These are phyloP conservation scores for Withania somnifera DNA, from an alignment of 305 asterid species.

Conservation along the genomic window DNA sequence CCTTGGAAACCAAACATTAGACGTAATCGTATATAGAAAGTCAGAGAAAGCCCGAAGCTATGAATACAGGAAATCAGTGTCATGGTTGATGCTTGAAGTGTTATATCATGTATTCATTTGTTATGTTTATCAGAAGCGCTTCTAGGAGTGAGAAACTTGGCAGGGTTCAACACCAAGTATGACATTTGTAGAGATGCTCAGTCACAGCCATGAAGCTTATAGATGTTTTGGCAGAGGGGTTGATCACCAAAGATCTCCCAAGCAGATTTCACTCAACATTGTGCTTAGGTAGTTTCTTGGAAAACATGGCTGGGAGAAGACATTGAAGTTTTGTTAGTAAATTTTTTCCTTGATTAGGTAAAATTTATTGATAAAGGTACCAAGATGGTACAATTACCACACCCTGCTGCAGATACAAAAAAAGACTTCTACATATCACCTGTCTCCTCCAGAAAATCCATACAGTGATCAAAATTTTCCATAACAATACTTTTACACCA, in stretches of 20 bases:
- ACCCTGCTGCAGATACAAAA: not conserved
- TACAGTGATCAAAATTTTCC: not conserved
- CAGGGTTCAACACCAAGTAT: not conserved
- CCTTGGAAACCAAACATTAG: not conserved
- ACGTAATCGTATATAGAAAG: not conserved
- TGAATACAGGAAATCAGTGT: not conserved
- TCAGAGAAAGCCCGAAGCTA: not conserved
- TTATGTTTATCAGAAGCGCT: not conserved
- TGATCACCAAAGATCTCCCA: not conserved
- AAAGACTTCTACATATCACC: too few relatives aligned
- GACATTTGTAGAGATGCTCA: not conserved
- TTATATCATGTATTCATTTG: not conserved
- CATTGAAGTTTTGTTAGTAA: not conserved
- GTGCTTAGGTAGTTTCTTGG: not conserved
- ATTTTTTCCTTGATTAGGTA: too few relatives aligned
- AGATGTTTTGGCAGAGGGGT: not conserved
- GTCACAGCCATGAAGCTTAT: not conserved
- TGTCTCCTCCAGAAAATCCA: not conserved
- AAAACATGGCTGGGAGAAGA: not conserved
- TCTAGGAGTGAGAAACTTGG: not conserved
- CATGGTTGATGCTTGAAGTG: not conserved
- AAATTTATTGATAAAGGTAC: too few relatives aligned
- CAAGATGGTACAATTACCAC: not conserved
- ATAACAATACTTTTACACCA: not conserved
- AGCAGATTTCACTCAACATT: not conserved